These are phyloP conservation scores for Penicillium psychrosexuale DNA, from an alignment of 2,329 filamentous ascomycete species.

Conservation along the genomic window DNA sequence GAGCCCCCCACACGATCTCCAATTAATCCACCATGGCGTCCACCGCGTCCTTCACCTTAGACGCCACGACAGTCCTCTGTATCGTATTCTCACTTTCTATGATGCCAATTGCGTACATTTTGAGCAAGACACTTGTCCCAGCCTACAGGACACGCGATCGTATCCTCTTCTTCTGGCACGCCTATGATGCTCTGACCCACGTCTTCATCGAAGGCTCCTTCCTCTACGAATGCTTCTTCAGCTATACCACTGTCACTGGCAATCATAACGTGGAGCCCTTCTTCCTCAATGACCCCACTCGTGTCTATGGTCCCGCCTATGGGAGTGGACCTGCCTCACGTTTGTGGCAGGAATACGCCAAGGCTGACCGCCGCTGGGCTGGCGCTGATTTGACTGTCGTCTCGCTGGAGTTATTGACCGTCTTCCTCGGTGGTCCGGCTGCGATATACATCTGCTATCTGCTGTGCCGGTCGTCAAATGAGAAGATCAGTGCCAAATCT, in stretches of 20 bases:
- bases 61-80: constrained; percentile 52
- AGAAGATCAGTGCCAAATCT: constrained; percentile 10
- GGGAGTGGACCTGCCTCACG: constrained; percentile 52
- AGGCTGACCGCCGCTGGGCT: constrained; percentile 61
- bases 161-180: constrained; percentile 88
- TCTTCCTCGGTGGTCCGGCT: constrained; percentile 57
- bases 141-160: constrained; percentile 57
- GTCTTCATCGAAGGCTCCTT: constrained; percentile 87
- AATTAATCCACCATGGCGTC: constrained; percentile 18
- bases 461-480: constrained; percentile 36
- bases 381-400: constrained; percentile 58
- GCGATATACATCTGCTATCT: constrained; percentile 57
- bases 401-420: constrained; percentile 59
- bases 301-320: constrained; percentile 60
- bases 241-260: constrained; percentile 49
- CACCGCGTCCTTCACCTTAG: constrained; percentile 35
- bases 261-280: constrained; percentile 35
- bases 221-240: constrained; percentile 91
- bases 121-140: constrained; percentile 53
- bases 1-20: neutral
- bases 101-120: constrained; percentile 52
- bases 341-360: constrained; percentile 65
- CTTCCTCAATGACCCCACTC: constrained; percentile 54
- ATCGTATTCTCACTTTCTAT: constrained; percentile 54
- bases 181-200: constrained; percentile 89